Conservation (phyloP, 306 rosid genomes). For the Fagus crenata region DNA sequence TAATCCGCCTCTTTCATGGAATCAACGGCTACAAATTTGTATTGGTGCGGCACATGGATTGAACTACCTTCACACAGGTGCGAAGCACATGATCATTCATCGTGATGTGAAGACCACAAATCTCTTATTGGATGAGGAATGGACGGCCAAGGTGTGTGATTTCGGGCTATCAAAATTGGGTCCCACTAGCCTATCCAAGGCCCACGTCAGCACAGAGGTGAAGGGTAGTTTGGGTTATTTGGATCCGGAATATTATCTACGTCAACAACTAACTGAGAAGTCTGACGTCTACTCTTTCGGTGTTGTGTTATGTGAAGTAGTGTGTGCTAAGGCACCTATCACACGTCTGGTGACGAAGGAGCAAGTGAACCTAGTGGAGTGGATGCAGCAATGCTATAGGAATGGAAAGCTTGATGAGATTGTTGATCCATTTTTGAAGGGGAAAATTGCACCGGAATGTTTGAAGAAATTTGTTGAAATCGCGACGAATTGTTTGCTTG, state of each 20-base stretch:
- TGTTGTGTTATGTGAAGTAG: background rate
- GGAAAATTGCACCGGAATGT: background rate
- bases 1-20: background rate
- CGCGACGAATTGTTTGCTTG: background rate
- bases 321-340: background rate
- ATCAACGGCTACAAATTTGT: background rate
- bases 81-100: background rate
- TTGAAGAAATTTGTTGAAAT: background rate
- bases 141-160: background rate
- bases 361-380: background rate
- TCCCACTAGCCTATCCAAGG: background rate
- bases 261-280: background rate
- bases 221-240: background rate
- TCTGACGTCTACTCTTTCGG: background rate
- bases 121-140: background rate
- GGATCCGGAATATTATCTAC: background rate
- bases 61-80: background rate
- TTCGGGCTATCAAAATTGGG: background rate
- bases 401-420: background rate
- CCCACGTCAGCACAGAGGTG: background rate
- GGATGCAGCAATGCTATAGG: background rate
- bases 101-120: background rate
- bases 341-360: background rate
- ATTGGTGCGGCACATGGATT: background rate
- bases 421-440: background rate